Base-by-base conservation (phyloP, 352 stramenopile genomes). In the Phytopythium sindhum region DNA sequence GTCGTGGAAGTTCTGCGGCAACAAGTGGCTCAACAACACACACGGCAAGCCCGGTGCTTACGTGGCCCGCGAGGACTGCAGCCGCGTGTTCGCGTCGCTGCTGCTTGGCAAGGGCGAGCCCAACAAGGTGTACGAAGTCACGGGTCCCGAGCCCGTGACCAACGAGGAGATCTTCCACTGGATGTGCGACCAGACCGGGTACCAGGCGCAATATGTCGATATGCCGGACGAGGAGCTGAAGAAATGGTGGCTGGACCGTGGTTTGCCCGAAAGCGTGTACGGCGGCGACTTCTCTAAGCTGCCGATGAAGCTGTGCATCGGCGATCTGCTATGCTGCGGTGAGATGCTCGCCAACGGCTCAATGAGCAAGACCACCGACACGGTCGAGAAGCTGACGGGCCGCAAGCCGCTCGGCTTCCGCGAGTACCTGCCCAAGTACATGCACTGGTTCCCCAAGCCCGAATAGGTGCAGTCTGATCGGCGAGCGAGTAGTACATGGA, bases 21-120 rank as follows among this genome's bases (percentile, higher is more conserved):
- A 78, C 53, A 64, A 65, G 52, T 78, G 71, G 65, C 68, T 78
- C 0, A 53, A 54, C 4, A 78, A 76, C 57, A 76, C 62, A 47
- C 68, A 75, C 63, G 66, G 48, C 29, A n/a, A 61, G 1, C 65
- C 68, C 2, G 68, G 68, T 1, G 61, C 68, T 9, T 78, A 75
- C 44, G 68, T 78, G 0, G 62, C 65, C 3, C 42, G 42, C 26
- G 65, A 66, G 14, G 65, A 78, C 65, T 77, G 70, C 35, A 37
- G 69, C 14, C 62, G 66, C 10, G 59, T 73, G 12, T 61, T 73
- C 19, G 66, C 44, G 9, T 42, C 66, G 39, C 31, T 77, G 14
- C 33, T 77, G 8, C 45, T 74, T 1, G 70, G 70, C 2, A 60
- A 67, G 48, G 68, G 65, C 21, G 68, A 75, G 45, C 53, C 68